These are phyloP conservation scores for Tetragonia tetragonoides DNA, from an alignment of 148 eudicot species.

Conservation along the genomic window DNA sequence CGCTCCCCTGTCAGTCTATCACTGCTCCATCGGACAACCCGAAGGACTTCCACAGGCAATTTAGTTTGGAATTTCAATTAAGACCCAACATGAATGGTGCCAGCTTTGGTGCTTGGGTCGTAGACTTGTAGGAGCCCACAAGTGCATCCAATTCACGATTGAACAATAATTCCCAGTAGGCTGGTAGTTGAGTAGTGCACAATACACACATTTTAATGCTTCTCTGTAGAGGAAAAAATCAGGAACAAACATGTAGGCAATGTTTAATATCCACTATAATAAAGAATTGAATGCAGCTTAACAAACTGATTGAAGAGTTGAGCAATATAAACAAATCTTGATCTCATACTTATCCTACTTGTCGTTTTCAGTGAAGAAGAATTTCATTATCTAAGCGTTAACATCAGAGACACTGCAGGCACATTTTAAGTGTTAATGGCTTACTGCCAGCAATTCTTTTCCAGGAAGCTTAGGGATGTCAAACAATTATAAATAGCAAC, in stretches of 20 bases:
- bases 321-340: not conserved
- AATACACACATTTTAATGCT: not conserved
- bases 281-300: not conserved
- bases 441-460: not conserved
- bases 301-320: not conserved
- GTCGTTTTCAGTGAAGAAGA: not conserved
- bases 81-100: not conserved
- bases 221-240: not conserved
- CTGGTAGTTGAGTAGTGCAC: not conserved
- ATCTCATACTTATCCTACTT: not conserved
- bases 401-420: not conserved
- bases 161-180: not conserved
- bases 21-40: conserved; percentile 1
- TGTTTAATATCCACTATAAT: not conserved
- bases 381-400: not conserved
- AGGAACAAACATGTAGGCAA: not conserved
- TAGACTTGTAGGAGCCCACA: not conserved
- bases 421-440: not conserved
- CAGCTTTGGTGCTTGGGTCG: not conserved
- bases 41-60: not conserved
- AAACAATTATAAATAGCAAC: not conserved
- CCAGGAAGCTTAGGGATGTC: not conserved
- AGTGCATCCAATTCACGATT: not conserved
- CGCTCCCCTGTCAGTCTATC: conserved; percentile 6
- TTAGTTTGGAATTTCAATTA: not conserved